Percentiles rank a stretch among this genome's conserved stretches.
Conservation (phyloP, 306 rosid genomes). For the Medicago truncatula region DNA sequence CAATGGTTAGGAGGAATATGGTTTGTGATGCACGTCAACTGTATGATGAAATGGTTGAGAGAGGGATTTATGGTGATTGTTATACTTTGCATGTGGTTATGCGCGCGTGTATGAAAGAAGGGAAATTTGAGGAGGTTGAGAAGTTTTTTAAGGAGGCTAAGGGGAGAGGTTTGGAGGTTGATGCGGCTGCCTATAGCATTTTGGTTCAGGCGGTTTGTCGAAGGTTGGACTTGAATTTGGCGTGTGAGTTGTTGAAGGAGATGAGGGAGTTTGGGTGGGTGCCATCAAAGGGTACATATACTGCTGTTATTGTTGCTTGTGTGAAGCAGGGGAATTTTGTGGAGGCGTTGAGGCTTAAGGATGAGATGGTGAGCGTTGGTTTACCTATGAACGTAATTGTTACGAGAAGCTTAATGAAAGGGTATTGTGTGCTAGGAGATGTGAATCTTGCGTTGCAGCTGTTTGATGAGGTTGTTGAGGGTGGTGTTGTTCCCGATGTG, state of each 20-base stretch:
- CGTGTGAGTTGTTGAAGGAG: constrained; percentile 54
- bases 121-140: constrained; percentile 54
- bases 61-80: constrained; percentile 55
- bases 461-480: constrained; percentile 50
- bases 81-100: constrained; percentile 56
- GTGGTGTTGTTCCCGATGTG: constrained; percentile 57
- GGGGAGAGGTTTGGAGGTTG: constrained; percentile 57
- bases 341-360: constrained; percentile 65
- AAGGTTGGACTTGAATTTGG: constrained; percentile 49
- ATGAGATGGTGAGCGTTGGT: constrained; percentile 71
- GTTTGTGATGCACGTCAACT: constrained; percentile 42
- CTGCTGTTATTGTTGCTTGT: constrained; percentile 58
- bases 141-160: constrained; percentile 51
- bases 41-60: constrained; percentile 58
- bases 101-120: constrained; percentile 61
- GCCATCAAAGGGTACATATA: constrained; percentile 58
- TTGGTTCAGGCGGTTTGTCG: constrained; percentile 59
- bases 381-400: constrained; percentile 51
- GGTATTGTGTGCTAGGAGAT: constrained; percentile 62
- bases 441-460: constrained; percentile 61
- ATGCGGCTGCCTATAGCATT: constrained; percentile 59
- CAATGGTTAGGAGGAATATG: constrained; percentile 65
- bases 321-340: constrained; percentile 68
- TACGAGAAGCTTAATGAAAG: constrained; percentile 70
- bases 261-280: constrained; percentile 72